phyloP scores from a whole-genome alignment of 495 filamentous ascomycete genomes.

The Aspergillus bridgeri region DNA sequence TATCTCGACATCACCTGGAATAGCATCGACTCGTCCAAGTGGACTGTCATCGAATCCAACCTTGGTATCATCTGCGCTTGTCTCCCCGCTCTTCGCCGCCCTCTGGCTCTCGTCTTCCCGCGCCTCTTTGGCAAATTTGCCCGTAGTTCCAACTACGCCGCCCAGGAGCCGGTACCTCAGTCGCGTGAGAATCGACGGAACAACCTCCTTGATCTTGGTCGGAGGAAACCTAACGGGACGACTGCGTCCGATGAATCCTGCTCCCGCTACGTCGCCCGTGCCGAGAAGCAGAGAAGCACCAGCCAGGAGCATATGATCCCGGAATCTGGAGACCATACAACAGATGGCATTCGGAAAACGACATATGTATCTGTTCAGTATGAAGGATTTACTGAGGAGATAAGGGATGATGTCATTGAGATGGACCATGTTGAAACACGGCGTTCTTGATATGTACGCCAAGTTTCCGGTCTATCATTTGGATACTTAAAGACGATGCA shows the following conservation, averaged over 20 bases:
- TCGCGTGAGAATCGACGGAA: not conserved
- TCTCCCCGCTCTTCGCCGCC: constrained; percentile 36
- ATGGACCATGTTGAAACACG: not conserved
- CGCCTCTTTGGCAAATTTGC: constrained; percentile 10
- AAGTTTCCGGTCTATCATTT: not conserved
- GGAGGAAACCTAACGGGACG: not conserved
- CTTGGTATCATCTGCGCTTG: constrained; percentile 46
- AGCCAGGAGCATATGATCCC: not conserved
- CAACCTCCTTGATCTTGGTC: not conserved
- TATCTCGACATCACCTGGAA: constrained; percentile 24
- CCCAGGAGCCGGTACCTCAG: not conserved
- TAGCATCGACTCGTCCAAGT: constrained; percentile 36
- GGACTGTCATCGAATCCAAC: constrained; percentile 46
- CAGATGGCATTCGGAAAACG: not conserved
- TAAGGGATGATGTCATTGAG: not conserved
- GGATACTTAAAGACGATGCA: too few species aligned
- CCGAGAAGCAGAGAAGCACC: not conserved
- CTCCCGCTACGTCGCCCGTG: not conserved
- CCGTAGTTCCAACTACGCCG: not conserved
- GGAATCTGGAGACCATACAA: not conserved
- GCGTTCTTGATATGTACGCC: not conserved
- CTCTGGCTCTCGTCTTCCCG: constrained; percentile 23
- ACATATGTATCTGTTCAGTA: constrained; percentile 2
- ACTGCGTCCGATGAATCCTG: not conserved
- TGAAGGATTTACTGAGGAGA: not conserved